Evolutionary conservation across 257 asterid genomes (phyloP).

Genomic region (Solanum dulcamara): DNA sequence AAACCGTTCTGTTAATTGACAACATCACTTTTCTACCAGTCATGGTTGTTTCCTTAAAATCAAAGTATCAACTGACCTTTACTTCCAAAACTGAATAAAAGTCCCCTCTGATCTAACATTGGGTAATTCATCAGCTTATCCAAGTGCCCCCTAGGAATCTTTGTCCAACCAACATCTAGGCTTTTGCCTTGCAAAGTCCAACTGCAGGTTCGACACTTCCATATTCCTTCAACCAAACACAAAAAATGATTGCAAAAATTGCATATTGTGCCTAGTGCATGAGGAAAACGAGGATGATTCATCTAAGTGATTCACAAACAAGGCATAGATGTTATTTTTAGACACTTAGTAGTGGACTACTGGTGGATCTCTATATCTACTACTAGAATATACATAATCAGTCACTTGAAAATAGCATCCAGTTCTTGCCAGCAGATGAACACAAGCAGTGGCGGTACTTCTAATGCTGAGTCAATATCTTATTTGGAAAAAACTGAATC

Average conservation of each 20-base stretch:
- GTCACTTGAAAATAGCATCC: background rate
- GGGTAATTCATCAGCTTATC: slow-evolving; percentile 53
- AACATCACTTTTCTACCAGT: background rate
- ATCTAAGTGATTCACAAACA: slow-evolving; percentile 1
- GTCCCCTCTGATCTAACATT: slow-evolving; percentile 24
- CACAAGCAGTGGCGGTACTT: background rate
- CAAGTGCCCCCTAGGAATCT: slow-evolving; percentile 42
- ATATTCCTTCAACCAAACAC: slow-evolving; percentile 67
- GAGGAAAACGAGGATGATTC: background rate
- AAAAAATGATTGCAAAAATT: slow-evolving; percentile 27
- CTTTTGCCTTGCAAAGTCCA: slow-evolving; percentile 61
- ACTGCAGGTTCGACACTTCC: slow-evolving; percentile 91
- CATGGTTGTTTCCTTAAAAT: slow-evolving; percentile 6
- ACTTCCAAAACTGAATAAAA: slow-evolving; percentile 23
- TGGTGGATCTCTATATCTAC: background rate
- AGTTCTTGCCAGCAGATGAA: background rate
- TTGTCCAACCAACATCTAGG: slow-evolving; percentile 42
- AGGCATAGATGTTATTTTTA: background rate
- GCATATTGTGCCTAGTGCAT: slow-evolving; percentile 17
- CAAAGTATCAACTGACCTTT: slow-evolving; percentile 52
- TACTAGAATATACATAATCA: background rate
- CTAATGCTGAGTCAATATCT: background rate
- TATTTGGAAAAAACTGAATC: background rate
- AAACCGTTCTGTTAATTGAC: background rate
- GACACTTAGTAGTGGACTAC: background rate